Conservation (phyloP, 331 rosid species). For the Malus hybrid region DNA sequence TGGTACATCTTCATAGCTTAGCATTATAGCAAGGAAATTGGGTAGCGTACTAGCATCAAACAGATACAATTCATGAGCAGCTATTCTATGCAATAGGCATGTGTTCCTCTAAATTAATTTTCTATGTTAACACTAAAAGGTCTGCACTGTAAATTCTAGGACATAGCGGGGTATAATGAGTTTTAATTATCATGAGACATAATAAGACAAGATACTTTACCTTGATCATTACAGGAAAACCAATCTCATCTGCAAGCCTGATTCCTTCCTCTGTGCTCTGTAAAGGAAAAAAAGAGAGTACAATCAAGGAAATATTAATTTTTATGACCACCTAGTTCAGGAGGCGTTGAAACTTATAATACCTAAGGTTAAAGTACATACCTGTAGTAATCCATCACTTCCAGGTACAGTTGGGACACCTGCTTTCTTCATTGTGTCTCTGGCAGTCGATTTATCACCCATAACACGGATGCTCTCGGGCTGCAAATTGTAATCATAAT, state of each 20-base stretch:
- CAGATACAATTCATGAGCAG: background rate
- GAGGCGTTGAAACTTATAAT: slow-evolving; percentile 7
- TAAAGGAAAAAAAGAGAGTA: background rate
- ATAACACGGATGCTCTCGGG: slow-evolving; percentile 90
- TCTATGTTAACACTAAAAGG: background rate
- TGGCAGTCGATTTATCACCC: slow-evolving; percentile 97
- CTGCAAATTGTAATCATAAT: slow-evolving; percentile 40
- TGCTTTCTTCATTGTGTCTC: slow-evolving; percentile 87
- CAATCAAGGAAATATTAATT: background rate
- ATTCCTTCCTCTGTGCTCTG: slow-evolving; percentile 94
- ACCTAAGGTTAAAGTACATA: slow-evolving; percentile 23
- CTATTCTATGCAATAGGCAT: slow-evolving; percentile 2
- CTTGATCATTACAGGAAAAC: slow-evolving; percentile 98
- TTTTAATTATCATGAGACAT: background rate
- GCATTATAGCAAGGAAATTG: background rate
- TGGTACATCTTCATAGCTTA: background rate
- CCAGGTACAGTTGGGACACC: slow-evolving; percentile 85
- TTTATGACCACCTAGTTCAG: background rate
- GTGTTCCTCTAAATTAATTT: background rate
- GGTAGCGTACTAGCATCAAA: background rate
- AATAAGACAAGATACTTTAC: slow-evolving; percentile 29
- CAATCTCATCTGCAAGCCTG: slow-evolving; percentile 83
- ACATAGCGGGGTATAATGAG: background rate
- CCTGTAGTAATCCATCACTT: slow-evolving; percentile 84
- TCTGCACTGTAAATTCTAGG: background rate